Conservation (phyloP, 441 rosid species). For the Populus hybrid region DNA sequence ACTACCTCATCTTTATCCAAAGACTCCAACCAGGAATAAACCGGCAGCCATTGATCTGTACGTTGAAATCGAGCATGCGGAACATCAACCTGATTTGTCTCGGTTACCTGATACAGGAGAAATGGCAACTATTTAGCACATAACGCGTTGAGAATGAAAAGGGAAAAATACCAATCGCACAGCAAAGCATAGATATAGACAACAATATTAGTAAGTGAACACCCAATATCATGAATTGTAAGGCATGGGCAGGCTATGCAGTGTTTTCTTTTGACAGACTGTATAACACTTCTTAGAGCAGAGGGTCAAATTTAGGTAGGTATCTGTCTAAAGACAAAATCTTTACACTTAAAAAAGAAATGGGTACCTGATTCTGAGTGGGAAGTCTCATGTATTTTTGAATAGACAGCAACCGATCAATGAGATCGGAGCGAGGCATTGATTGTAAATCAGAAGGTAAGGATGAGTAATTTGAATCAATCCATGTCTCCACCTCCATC, state of each 20-base stretch:
- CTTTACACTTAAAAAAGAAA: not conserved
- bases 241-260: not conserved
- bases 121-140: not conserved
- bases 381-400: slow-evolving; percentile 68
- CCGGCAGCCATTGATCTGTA: slow-evolving; percentile 85
- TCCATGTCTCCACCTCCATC: slow-evolving; percentile 70
- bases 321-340: not conserved
- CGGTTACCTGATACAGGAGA: slow-evolving; percentile 36
- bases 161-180: not conserved
- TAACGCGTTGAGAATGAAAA: not conserved
- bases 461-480: slow-evolving; percentile 57
- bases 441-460: slow-evolving; percentile 75
- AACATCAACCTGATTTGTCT: slow-evolving; percentile 37
- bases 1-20: slow-evolving; percentile 72
- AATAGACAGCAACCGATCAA: slow-evolving; percentile 75
- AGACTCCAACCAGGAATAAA: slow-evolving; percentile 85
- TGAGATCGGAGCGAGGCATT: slow-evolving; percentile 75
- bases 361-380: slow-evolving; percentile 29
- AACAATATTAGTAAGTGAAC: not conserved
- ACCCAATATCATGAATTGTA: not conserved
- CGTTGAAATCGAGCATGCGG: slow-evolving; percentile 87
- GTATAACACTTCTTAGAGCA: not conserved
- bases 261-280: not conserved
- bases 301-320: not conserved
- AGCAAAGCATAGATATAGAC: not conserved